Evolutionary conservation across 495 filamentous ascomycete species (phyloP).

Genomic region (Penicillium crystallinum): DNA sequence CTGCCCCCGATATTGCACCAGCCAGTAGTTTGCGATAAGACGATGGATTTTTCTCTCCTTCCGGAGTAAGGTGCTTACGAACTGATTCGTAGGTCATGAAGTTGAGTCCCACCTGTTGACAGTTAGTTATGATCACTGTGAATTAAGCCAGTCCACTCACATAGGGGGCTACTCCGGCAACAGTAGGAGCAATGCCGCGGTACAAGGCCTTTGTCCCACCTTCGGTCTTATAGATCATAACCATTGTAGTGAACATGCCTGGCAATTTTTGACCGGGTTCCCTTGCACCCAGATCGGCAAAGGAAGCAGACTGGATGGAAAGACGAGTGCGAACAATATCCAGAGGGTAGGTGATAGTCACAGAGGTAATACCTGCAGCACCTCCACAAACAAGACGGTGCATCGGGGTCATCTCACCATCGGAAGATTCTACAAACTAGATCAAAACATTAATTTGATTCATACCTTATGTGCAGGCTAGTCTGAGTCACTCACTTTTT

Average conservation of each 20-base stretch:
- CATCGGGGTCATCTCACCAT: conserved; percentile 60
- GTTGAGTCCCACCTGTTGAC: conserved; percentile 77
- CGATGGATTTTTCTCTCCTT: conserved; percentile 80
- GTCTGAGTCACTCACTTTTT: conserved; percentile 57
- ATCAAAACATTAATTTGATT: neutral
- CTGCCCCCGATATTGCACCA: conserved; percentile 88
- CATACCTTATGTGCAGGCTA: neutral
- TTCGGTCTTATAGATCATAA: conserved; percentile 81
- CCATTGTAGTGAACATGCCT: conserved; percentile 87
- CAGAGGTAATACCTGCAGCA: conserved; percentile 88
- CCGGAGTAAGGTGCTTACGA: conserved; percentile 76
- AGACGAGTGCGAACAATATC: conserved; percentile 94
- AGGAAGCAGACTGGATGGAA: conserved; percentile 94
- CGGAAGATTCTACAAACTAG: conserved; percentile 74
- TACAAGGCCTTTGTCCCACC: conserved; percentile 82
- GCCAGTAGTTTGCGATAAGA: conserved; percentile 77
- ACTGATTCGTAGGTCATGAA: conserved; percentile 97
- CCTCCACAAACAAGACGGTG: conserved; percentile 79
- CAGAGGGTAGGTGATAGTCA: conserved; percentile 74
- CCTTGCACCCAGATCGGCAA: conserved; percentile 60
- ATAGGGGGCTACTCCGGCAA: conserved; percentile 93
- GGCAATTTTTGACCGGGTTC: conserved; percentile 57
- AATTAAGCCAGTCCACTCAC: conserved; percentile 45
- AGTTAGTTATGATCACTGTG: conserved; percentile 17
- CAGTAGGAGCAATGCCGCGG: conserved; percentile 86